Evolutionary conservation across 768 basidiomycete species (phyloP), one percentile per base, ranked within the genome.

Genomic region (Podaxis sp.): DNA sequence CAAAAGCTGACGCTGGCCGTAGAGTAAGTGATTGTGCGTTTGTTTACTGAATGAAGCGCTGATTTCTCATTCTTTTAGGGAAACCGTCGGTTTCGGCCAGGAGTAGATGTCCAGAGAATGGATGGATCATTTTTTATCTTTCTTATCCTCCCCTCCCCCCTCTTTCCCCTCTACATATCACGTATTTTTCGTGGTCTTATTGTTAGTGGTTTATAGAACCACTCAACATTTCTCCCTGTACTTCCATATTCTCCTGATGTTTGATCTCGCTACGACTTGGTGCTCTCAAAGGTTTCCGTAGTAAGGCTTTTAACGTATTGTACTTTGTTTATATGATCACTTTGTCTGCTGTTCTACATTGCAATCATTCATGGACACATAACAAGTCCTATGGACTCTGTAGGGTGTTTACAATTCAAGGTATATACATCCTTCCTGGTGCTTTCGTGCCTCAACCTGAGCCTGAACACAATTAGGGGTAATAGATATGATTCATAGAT

Each of bases 1-100:
- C 90, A 98, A 50, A 98, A 98, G 78, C 77, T 99, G 63, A 96
- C 95, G 2, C 80, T 95, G 63, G 94, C 94, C 57, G 91, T 95
- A 60, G 94, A 96, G 91, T 92, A 74, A 74, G 93, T 87, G 53
- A 35, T 57, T 59, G 14, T 63, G 25, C 58, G 53, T 23, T 37
- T 50, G 47, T 44, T 25, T 16, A 59, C 11, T 48, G 42, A 61
- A 56, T 55, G 55, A 52, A 67, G 50, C 63, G 55, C 9, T 63
- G 55, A 57, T 54, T 69, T 50, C 47, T 10, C n/a, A 13, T 59
- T 61, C 62, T 13, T 68, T 13, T 68, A 90, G 91, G 78, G 93
- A 95, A 79, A 95, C 93, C 9, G 89, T 95, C 66, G 93, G 93
- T 64, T 96, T 96, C 74, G 93, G 94, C 63, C 92, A 95, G 69